Evolutionary conservation across 2,329 filamentous ascomycete species (phyloP).

Genomic region (Thelonectria blattea): DNA sequence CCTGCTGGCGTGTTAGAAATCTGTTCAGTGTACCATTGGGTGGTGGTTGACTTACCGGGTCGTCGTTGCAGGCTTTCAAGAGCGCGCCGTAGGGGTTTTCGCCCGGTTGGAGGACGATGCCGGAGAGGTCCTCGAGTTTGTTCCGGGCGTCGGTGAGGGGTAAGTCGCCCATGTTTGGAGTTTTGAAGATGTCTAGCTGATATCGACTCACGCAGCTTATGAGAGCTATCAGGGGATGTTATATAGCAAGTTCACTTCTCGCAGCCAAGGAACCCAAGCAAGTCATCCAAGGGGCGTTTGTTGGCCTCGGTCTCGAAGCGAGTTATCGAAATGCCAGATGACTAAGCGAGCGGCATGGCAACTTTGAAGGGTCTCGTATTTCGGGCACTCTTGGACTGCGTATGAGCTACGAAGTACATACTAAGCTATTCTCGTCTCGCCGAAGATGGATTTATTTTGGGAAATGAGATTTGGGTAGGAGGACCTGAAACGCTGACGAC

Average conservation of each 20-base stretch:
- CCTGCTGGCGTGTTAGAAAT: slow-evolving; percentile 47
- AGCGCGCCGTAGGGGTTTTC: slow-evolving; percentile 80
- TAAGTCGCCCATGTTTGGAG: slow-evolving; percentile 15
- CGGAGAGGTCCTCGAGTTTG: slow-evolving; percentile 62
- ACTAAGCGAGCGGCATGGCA: slow-evolving; percentile 6
- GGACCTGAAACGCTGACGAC: neutral
- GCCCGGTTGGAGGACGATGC: slow-evolving; percentile 54
- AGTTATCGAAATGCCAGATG: neutral
- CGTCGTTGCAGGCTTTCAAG: slow-evolving; percentile 69
- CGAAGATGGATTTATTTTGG: neutral
- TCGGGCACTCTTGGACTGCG: neutral
- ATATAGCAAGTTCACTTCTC: neutral
- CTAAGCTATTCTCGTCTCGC: slow-evolving; percentile 5
- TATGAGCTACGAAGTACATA: too few species aligned
- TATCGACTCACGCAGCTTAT: too few species aligned
- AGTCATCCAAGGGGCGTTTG: neutral
- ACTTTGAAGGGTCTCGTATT: neutral
- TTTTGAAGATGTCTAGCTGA: too few species aligned
- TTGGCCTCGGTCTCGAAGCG: neutral
- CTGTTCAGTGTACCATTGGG: neutral
- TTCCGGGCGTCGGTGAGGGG: slow-evolving; percentile 49
- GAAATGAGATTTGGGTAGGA: neutral
- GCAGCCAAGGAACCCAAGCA: neutral
- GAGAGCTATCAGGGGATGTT: too few species aligned
- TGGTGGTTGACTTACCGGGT: slow-evolving; percentile 60